Percentiles rank a stretch among this genome's conserved stretches.
Conservation (phyloP, 495 filamentous ascomycete species). For the Cairneyella variabilis region DNA sequence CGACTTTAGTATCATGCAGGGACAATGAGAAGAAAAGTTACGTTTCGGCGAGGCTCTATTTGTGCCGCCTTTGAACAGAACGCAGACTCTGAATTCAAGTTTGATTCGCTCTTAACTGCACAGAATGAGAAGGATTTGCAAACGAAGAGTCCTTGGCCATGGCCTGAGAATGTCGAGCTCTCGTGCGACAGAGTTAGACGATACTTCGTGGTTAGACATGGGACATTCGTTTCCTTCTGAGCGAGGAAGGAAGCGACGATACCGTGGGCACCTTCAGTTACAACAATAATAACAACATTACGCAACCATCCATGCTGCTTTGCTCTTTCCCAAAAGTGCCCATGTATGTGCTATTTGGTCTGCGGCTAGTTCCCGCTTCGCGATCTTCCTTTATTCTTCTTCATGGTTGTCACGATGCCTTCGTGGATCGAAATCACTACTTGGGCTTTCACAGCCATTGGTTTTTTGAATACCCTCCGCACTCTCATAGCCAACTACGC, state of each 20-base stretch:
- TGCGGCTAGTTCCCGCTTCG: neutral
- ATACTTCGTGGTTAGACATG: neutral
- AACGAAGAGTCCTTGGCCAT: slow-evolving; percentile 14
- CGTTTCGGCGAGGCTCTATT: slow-evolving; percentile 13
- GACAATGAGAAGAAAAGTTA: neutral
- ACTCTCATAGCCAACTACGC: too few relatives aligned
- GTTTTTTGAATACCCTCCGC: too few relatives aligned
- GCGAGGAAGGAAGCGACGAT: slow-evolving; percentile 4
- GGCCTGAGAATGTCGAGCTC: slow-evolving; percentile 7
- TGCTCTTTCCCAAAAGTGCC: slow-evolving; percentile 1
- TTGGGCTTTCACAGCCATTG: neutral
- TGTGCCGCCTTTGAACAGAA: slow-evolving; percentile 18
- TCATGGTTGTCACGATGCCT: neutral
- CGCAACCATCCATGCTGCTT: neutral
- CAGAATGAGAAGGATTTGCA: slow-evolving; percentile 15
- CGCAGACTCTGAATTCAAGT: slow-evolving; percentile 8
- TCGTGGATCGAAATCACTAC: neutral
- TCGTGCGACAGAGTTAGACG: slow-evolving; percentile 3
- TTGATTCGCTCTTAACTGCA: slow-evolving; percentile 12
- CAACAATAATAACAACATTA: slow-evolving; percentile 7
- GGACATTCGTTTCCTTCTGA: slow-evolving; percentile 1
- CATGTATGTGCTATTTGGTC: neutral
- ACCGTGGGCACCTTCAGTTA: slow-evolving; percentile 3
- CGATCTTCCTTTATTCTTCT: neutral
- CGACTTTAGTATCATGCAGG: neutral